Base-by-base conservation (phyloP, 2,329 filamentous ascomycete genomes). In the Hymenoscyphus occultus region DNA sequence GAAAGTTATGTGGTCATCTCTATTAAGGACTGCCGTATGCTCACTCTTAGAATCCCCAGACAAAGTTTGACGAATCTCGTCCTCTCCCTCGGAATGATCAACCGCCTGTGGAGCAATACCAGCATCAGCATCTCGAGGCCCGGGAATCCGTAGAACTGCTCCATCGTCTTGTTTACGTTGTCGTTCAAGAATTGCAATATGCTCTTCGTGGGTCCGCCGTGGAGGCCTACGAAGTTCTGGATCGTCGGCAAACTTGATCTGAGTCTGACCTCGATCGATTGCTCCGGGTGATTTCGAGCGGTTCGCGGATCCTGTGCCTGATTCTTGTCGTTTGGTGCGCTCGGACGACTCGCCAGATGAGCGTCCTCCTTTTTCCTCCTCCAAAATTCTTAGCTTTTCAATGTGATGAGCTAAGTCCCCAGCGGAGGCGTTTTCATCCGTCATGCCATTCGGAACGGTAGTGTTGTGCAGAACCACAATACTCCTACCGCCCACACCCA, bases 181-280 rank as follows among this genome's bases (percentile, higher is more conserved):
- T 39, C 90, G 89, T 76, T 97, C 87, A 14, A 97, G 77, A 72
- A 98, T 95, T 5, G 90, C 90, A 73, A 97, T 96, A 73, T 96
- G 92, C 67, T 93, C 90, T 63, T 92, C 90, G 56, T 90, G 83
- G 40, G 83, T 81, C 59, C 85, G 76, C 58, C 79, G 81, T 3
- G 79, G 76, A 0, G 85, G 84, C 10, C 89, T 80, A 60, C 78
- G 79, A 28, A 81, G 61, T 70, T 62, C 82, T 79, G 81, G 80
- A 13, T 86, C 78, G 28, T 40, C 42, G 40, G 87, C 88, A 74
- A 92, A 93, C 14, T 83, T 88, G 71, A 92, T 76, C 60, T 74
- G 72, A 1, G 69, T 65, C 62, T 66, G 56, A 59, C 16, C 54
- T 62, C 58, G 57, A 31, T 54, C 63, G 28, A 45, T 66, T 40